phyloP scores from a whole-genome alignment of 176 grass and related monocot species.

The Zizania latifolia region DNA sequence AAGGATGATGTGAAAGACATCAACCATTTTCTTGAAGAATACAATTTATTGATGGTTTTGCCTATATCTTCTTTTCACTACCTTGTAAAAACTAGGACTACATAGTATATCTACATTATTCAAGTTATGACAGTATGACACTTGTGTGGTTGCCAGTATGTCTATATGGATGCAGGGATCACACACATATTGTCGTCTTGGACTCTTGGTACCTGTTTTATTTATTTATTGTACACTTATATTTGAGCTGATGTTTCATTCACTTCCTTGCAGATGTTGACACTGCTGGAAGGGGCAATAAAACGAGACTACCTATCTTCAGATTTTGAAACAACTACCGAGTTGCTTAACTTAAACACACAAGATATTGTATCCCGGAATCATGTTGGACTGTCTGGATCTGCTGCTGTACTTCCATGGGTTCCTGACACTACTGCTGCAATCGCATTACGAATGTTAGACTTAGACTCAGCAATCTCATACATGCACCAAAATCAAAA shows the following conservation, averaged over 20 bases:
- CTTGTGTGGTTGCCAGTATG: neutral
- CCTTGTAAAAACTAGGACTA: conserved; percentile 1
- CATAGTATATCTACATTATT: conserved; percentile 11
- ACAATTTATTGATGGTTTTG: conserved; percentile 42
- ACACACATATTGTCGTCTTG: neutral
- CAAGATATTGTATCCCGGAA: conserved; percentile 33
- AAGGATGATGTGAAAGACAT: neutral
- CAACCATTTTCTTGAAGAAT: conserved; percentile 35
- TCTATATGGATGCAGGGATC: conserved; percentile 1
- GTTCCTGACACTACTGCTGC: conserved; percentile 76
- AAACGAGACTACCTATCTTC: conserved; percentile 63
- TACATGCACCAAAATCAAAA: conserved; percentile 74
- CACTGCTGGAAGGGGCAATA: conserved; percentile 76
- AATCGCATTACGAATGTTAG: conserved; percentile 72
- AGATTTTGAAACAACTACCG: conserved; percentile 76
- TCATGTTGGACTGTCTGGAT: conserved; percentile 30
- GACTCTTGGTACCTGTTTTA: neutral
- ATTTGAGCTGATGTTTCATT: neutral
- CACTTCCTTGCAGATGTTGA: conserved; percentile 63
- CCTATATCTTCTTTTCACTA: conserved; percentile 27
- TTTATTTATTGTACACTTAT: neutral
- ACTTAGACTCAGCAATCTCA: conserved; percentile 68
- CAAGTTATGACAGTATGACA: neutral
- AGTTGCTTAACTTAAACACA: conserved; percentile 51
- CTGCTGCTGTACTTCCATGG: conserved; percentile 81